Evolutionary conservation across 805 yeast genomes (phyloP), one percentile per base, ranked within the genome.

Genomic region (Starmerella apis): DNA sequence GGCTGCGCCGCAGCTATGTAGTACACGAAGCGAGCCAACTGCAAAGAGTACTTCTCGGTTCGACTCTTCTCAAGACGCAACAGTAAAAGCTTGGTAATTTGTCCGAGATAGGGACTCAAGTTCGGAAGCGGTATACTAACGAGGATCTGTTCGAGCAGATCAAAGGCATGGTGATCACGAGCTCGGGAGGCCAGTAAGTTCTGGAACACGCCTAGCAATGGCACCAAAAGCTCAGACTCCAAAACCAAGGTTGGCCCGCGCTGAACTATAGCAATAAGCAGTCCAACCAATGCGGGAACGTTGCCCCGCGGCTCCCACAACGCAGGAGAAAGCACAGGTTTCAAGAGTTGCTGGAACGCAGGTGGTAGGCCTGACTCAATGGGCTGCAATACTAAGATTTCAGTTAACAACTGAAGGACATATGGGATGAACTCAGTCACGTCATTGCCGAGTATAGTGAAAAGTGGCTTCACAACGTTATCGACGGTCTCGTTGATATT

Each of bases 151-250:
- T 84, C 88, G 41, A 92, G 67, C 38, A 92, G 69, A 50, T 92
- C 97, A 65, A 92, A 83, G 1, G 96, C 97, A 59, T 78, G 75
- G 33, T 68, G 68, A 60, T 92, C 97, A 59, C 86, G 82, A 14
- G 79, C 74, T 57, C 82, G 83, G 0, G 96, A 86, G 0, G 96
- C 79, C 46, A 92, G 78, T 56, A 92, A 71, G 64, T 88, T 86
- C 68, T 94, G 98, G 72, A 86, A 94, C n/a, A 92, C 95, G 35
- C 99, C 99, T 36, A 92, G 70, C 27, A 92, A 76, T 3, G 96
- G 95, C 31, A 83, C 76, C 37, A 86, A 64, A 35, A 62, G 48
- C 44, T 72, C 75, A 16, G 64, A 63, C 25, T 64, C 61, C n/a
- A 79, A 67, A 9, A 69, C 60, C 56, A 71, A 67, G 20, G 61